Evolutionary conservation across 208 protist species (phyloP), one percentile per base, ranked within the genome.

Genomic region (Acanthamoeba culbertsoni): DNA sequence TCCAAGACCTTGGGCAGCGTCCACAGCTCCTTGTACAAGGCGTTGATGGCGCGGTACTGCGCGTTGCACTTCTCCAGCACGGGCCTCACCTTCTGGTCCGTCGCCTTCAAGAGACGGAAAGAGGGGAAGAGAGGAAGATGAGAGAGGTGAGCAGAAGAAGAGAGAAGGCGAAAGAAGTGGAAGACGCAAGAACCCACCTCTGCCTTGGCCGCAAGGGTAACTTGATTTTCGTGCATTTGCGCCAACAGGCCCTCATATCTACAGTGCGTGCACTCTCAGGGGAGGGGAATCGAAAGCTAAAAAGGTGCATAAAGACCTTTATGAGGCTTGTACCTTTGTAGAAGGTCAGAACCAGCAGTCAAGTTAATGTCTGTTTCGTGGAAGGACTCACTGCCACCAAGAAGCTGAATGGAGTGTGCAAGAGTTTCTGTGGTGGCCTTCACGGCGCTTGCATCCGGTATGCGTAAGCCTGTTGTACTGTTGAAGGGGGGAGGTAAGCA

Each of bases 21-120:
- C 79, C 79, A 89, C 28, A 89, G 79, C 35, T 89, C 79, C 55
- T 89, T 89, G 55, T 89, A 89, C n/a, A 89, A 48, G 1, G 79
- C 55, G 79, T 57, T 89, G 43, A 89, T 89, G 46, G 79, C 79
- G 33, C 55, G 46, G 79, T 89, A 89, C 55, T 89, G 79, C 14
- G 79, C 46, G 55, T 89, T 89, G 48, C 79, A 89, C 40, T 37
- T 42, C 28, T 89, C 79, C 46, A 89, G 40, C 45, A 89, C 35
- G 10, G 79, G 79, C 31, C 55, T 10, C 28, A 89, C 55, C 46
- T 48, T 35, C 33, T 57, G 51, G 33, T 89, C 79, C 28, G 79
- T 65, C 20, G 46, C 16, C 79, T 89, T 31, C 31, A 42, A 16
- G 23, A 71, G n/a, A 28, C 55, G 20, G 5, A 40, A 5, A 20